Evolutionary conservation across 2,329 filamentous ascomycete species (phyloP), one percentile per base, ranked within the genome.

Genomic region (Trichoderma semiorbis): DNA sequence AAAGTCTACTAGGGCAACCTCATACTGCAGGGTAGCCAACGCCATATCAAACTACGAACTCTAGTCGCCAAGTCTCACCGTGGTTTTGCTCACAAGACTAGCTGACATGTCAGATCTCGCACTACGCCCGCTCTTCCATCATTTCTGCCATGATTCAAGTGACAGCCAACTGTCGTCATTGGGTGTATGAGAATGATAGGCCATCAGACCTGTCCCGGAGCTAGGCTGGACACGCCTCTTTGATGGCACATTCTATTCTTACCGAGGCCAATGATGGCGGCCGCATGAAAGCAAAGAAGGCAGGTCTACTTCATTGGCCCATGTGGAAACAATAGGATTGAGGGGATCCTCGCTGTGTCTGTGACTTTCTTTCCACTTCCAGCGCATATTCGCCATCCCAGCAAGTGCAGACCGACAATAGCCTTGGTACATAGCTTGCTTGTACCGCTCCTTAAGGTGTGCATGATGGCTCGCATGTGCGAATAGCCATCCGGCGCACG

Each of bases 51-150:
- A 69, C 66, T 69, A 60, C 36, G 34, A 24, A n/a, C 57, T 26
- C 28, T 60, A n/a, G 16, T 21, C 28, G 18, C 32, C 28, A 21
- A 69, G 39, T 43, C 65, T 68, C 65, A 43, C 34, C 39, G 43
- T 36, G n/a, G 30, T 72, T 32, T 39, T 32, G 61, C 58, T 39
- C 60, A 70, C 36, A 43, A 47, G 66, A 39, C 60, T 72, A 69
- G 73, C 72, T 75, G 75, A 75, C 76, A 73, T 77, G 76, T 76
- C 74, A 76, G 75, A 77, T 76, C 74, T 74, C 72, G 73, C 73
- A 72, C 61, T 63, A 71, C 69, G 72, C 66, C 69, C 71, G 68
- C 36, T 69, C 74, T 74, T 58, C 12, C 50, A 53, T 60, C 57
- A 30, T 36, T 39, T 26, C 36, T 26, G 12, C 24, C n/a, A n/a